Conservation (phyloP, 768 basidiomycete genomes). For the Calocybe indica region DNA sequence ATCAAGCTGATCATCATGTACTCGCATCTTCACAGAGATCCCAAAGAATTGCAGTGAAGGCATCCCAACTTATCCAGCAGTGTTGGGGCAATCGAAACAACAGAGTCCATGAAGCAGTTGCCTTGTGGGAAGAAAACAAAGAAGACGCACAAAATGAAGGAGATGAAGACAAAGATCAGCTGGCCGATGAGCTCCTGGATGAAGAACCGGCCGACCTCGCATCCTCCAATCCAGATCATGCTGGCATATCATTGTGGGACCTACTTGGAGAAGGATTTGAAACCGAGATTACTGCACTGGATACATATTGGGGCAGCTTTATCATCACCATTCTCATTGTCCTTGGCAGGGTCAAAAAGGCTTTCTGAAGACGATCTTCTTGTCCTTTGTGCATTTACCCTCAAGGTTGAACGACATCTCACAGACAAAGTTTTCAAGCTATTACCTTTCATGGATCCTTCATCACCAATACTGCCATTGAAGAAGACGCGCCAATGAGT, state of each 20-base stretch:
- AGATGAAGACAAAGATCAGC: neutral
- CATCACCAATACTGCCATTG: constrained; percentile 6
- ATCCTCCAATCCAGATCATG: neutral
- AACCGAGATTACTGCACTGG: too few relatives aligned
- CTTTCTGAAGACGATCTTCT: constrained; percentile 15
- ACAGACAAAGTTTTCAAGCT: constrained; percentile 18
- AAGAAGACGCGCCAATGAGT: constrained; percentile 15
- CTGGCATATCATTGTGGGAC: neutral
- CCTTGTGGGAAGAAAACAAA: neutral
- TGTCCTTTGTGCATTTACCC: constrained; percentile 20
- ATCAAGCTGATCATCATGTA: too few relatives aligned
- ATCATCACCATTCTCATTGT: too few relatives aligned
- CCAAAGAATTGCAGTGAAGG: too few relatives aligned
- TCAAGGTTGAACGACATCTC: constrained; percentile 21
- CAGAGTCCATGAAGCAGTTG: too few relatives aligned
- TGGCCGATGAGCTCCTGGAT: neutral
- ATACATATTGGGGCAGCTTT: too few relatives aligned
- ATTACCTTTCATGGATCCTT: constrained; percentile 17
- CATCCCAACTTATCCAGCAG: too few relatives aligned
- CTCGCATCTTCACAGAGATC: too few relatives aligned
- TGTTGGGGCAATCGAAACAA: too few relatives aligned
- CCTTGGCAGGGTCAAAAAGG: neutral
- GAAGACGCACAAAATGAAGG: neutral
- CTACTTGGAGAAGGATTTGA: neutral
- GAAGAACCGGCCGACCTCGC: neutral